Evolutionary conservation across 1,139 yeast species (phyloP), one percentile per base, ranked within the genome.

Genomic region (Barnettozyma hawaiiensis): DNA sequence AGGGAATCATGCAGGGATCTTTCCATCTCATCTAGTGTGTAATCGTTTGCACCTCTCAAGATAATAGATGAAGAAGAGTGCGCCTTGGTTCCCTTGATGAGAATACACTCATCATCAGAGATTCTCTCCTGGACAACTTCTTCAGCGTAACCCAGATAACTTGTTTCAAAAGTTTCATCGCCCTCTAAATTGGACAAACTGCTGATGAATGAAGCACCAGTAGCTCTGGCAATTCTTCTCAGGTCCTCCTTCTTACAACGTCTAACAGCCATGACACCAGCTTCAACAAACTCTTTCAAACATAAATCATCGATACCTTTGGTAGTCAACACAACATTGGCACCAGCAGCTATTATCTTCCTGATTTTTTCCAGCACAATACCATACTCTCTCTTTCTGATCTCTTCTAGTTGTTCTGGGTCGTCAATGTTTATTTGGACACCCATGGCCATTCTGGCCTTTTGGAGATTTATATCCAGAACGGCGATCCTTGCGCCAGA

Each of bases 221-320:
- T 87, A 32, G 98, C 98, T 60, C 96, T 79, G 10, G 98, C 97
- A 57, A 94, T 92, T 70, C 98, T 80, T 64, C 96, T 79, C 58
- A 94, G 73, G 65, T 94, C 99, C 65, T 92, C 98, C 64, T 89
- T 90, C 67, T 89, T 87, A 73, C 97, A 90, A 58, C 99, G 81
- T 71, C 99, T 83, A 35, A 94, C 98, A 14, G 95, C 98, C 92
- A 94, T 89, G 40, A 92, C 94, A 37, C 92, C 90, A 35, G 90
- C 86, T 66, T 94, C 98, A 44, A 92, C 94, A 65, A 94, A 92
- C 63, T 86, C 92, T 67, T 94, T 94, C 59, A 94, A 73, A 63
- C 97, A 90, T 64, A 92, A 75, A 63, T 94, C 98, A 66, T 94
- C 99, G 57, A 94, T 94, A 54, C 98, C 99, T 69, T 94, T 92